Conservation (phyloP, 768 basidiomycete species). For the Boletus sp. region DNA sequence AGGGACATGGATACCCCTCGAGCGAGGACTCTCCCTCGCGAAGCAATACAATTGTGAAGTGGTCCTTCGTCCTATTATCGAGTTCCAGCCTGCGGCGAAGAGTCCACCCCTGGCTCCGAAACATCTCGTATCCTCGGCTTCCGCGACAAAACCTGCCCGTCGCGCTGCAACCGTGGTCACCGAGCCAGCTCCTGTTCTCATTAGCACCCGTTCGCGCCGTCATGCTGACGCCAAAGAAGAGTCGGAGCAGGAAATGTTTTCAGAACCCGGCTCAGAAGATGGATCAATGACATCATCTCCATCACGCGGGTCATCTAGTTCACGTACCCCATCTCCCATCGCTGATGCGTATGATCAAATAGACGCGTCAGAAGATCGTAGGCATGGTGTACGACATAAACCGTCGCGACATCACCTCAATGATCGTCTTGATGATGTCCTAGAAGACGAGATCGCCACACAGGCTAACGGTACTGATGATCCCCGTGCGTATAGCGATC, state of each 20-base stretch:
- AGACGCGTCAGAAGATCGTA: slow-evolving; percentile 21
- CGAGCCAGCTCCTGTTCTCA: slow-evolving; percentile 16
- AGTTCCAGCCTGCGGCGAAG: slow-evolving; percentile 85
- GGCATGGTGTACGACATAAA: slow-evolving; percentile 44
- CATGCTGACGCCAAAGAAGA: slow-evolving; percentile 51
- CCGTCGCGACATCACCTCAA: slow-evolving; percentile 47
- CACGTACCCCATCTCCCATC: slow-evolving; percentile 92
- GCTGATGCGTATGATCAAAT: slow-evolving; percentile 40
- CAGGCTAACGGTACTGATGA: slow-evolving; percentile 50
- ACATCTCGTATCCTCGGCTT: slow-evolving; percentile 75
- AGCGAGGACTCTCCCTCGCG: slow-evolving; percentile 80
- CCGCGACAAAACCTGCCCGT: slow-evolving; percentile 37
- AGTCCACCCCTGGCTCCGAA: slow-evolving; percentile 96
- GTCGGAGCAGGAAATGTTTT: slow-evolving; percentile 61
- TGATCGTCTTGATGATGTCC: slow-evolving; percentile 44
- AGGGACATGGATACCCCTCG: slow-evolving; percentile 99
- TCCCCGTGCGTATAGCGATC: slow-evolving; percentile 82
- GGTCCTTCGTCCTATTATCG: slow-evolving; percentile 87
- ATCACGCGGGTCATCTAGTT: slow-evolving; percentile 81
- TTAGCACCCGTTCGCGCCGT: slow-evolving; percentile 61
- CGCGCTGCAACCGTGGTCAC: slow-evolving; percentile 17
- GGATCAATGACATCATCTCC: slow-evolving; percentile 90
- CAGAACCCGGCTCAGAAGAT: slow-evolving; percentile 78
- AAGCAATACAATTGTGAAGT: slow-evolving; percentile 92
- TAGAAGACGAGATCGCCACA: slow-evolving; percentile 40